Evolutionary conservation across 2,329 filamentous ascomycete genomes (phyloP), one percentile per base, ranked within the genome.

Genomic region (Aspergillus fumigatiaffinis): DNA sequence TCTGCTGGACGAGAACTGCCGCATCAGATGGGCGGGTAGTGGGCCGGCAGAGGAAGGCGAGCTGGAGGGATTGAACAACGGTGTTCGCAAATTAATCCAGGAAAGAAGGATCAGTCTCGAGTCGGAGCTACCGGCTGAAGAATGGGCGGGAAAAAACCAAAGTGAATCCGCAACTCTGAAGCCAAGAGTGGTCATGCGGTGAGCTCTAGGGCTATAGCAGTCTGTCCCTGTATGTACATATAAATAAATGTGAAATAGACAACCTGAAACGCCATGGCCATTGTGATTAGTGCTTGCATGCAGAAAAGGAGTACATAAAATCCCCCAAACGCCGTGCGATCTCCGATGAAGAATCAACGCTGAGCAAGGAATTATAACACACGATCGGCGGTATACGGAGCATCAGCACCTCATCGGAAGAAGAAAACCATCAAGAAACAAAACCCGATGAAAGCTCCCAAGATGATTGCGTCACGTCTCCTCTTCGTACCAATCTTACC

Each of bases 1-100:
- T 75, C 81, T 99, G 50, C 81, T 99, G 57, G 94, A 99, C 72
- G 81, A 87, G 60, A 82, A 92, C 62, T 96, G 92, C 73, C 89
- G 87, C 76, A 95, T 99, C 65, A 84, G 94, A 56, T 99, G 94
- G 94, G 94, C 93, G 0, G 94, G 90, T 3, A 96, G 92, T 61
- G 78, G 74, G 42, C 69, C 76, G 52, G 76, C 77, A 14, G 71
- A 77, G 57, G 63, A 68, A 32, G 67, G 64, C 23, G 77, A 78
- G 69, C 64, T 76, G 62, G 73, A 76, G 54, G 71, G 70, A 17
- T 64, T 81, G 60, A 78, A 79, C 55, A 68, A 70, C 26, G 76
- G 74, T 2, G 60, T 79, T 38, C 68, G 63, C 60, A 77, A 72
- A 60, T 66, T 80, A 56, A 66, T 80, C 53, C 70, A 75, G 57